A percentile compares a stretch with the other conserved stretches of the same genome.
Conservation (phyloP, 163 green algal species). For the Scenedesmus sp. region DNA sequence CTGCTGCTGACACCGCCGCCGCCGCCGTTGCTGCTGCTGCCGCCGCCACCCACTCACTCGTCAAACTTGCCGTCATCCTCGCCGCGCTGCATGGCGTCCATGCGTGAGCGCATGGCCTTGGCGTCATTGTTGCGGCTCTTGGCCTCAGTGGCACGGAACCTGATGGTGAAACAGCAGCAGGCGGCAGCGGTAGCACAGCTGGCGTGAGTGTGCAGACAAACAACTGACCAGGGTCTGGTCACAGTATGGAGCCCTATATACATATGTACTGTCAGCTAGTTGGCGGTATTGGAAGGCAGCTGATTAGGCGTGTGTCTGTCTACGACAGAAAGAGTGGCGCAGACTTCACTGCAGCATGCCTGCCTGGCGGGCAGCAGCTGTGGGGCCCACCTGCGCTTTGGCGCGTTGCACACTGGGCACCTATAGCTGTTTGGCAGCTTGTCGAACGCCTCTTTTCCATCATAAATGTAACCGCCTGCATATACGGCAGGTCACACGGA, state of each 20-base stretch:
- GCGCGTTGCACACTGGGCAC: slow-evolving; percentile 49
- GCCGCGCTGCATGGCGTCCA: slow-evolving; percentile 22
- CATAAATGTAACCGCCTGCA: slow-evolving; percentile 53
- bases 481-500: background rate
- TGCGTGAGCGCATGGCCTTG: slow-evolving; percentile 32
- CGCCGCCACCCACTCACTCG: slow-evolving; percentile 35
- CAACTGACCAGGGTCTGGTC: too few relatives aligned
- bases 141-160: slow-evolving; percentile 43
- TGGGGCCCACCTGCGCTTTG: slow-evolving; percentile 38
- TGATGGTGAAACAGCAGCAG: background rate
- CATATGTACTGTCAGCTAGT: too few relatives aligned
- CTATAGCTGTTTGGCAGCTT: slow-evolving; percentile 47
- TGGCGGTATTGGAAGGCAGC: too few relatives aligned
- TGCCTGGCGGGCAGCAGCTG: background rate
- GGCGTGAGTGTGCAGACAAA: too few relatives aligned
- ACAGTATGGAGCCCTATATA: too few relatives aligned
- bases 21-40: background rate
- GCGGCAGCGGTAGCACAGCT: background rate
- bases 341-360: background rate
- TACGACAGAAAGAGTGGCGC: background rate
- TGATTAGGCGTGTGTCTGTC: too few relatives aligned
- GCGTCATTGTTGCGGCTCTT: slow-evolving; percentile 43
- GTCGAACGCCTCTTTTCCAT: slow-evolving; percentile 38
- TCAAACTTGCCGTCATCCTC: slow-evolving; percentile 49
- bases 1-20: background rate